Evolutionary conservation across 2,329 filamentous ascomycete genomes (phyloP).

Genomic region (Colletotrichum higginsianum): DNA sequence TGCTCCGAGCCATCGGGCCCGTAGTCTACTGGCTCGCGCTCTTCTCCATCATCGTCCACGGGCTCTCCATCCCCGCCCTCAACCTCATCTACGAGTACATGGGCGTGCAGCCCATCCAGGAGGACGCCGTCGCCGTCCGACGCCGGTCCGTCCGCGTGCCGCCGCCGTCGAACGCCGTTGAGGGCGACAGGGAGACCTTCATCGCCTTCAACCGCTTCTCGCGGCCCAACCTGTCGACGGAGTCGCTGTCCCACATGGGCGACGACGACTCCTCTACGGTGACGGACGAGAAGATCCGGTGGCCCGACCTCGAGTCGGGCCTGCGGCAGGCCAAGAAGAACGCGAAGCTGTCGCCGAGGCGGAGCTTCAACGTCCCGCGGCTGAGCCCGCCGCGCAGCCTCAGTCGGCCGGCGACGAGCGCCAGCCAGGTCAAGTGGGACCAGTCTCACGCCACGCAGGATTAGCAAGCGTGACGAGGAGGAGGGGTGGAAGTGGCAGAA

Average conservation of each 20-base stretch:
- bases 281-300: slow-evolving; percentile 20
- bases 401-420: slow-evolving; percentile 16
- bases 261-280: slow-evolving; percentile 20
- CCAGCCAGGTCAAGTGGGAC: slow-evolving; percentile 24
- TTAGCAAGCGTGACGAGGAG: not conserved
- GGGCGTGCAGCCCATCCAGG: slow-evolving; percentile 58
- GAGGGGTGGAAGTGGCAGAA: not conserved
- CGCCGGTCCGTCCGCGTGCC: slow-evolving; percentile 55
- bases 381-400: slow-evolving; percentile 10
- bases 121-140: slow-evolving; percentile 58
- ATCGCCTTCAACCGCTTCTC: slow-evolving; percentile 66
- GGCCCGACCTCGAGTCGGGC: slow-evolving; percentile 28
- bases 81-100: slow-evolving; percentile 56
- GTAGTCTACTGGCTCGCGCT: slow-evolving; percentile 60
- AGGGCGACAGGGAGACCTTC: slow-evolving; percentile 55
- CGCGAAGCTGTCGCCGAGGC: slow-evolving; percentile 4
- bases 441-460: slow-evolving; percentile 8
- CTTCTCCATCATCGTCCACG: slow-evolving; percentile 62
- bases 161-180: slow-evolving; percentile 57
- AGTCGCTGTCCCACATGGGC: slow-evolving; percentile 6
- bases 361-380: slow-evolving; percentile 25
- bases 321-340: slow-evolving; percentile 17
- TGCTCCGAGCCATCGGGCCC: slow-evolving; percentile 55
- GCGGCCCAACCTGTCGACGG: slow-evolving; percentile 47
- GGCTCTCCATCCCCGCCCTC: slow-evolving; percentile 63